These are phyloP conservation scores for Asterochloris sp. DNA, from an alignment of 139 green algal genomes.

Conservation along the genomic window DNA sequence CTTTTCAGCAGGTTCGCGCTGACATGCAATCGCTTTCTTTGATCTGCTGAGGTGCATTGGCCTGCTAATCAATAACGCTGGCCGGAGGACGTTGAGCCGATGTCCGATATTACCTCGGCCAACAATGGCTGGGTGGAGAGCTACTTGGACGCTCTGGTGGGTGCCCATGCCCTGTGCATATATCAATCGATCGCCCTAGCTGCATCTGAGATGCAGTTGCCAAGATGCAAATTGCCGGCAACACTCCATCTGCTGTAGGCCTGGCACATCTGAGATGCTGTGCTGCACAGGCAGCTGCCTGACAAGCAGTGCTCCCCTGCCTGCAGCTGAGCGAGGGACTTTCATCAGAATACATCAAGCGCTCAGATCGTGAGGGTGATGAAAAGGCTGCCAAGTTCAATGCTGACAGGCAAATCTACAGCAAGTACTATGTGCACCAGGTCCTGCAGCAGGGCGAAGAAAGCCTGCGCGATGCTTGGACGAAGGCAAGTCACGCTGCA, in stretches of 20 bases:
- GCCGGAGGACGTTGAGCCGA: no score
- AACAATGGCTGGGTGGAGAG: slow-evolving; percentile 76
- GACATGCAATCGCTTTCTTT: no score
- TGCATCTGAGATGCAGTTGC: no score
- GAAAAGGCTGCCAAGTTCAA: slow-evolving; percentile 20
- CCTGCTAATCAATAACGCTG: no score
- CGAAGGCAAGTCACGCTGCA: slow-evolving; percentile 41
- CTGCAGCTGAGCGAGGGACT: slow-evolving; percentile 51
- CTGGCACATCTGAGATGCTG: no score
- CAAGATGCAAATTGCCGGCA: no score
- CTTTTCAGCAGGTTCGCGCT: no score
- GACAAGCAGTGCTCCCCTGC: neutral
- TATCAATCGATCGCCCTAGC: no score
- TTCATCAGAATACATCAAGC: slow-evolving; percentile 46
- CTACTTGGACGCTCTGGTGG: slow-evolving; percentile 76
- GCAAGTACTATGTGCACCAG: slow-evolving; percentile 78
- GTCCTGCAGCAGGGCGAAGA: slow-evolving; percentile 74
- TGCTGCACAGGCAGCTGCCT: no score
- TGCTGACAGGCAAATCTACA: slow-evolving; percentile 43
- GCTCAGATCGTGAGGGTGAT: slow-evolving; percentile 4
- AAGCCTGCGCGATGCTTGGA: slow-evolving; percentile 65
- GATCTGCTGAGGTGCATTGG: no score
- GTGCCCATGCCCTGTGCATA: neutral
- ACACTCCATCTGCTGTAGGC: no score
- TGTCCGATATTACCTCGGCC: neutral